Evolutionary conservation across 208 protist species (phyloP).

Genomic region (Leishmania aethiopica): DNA sequence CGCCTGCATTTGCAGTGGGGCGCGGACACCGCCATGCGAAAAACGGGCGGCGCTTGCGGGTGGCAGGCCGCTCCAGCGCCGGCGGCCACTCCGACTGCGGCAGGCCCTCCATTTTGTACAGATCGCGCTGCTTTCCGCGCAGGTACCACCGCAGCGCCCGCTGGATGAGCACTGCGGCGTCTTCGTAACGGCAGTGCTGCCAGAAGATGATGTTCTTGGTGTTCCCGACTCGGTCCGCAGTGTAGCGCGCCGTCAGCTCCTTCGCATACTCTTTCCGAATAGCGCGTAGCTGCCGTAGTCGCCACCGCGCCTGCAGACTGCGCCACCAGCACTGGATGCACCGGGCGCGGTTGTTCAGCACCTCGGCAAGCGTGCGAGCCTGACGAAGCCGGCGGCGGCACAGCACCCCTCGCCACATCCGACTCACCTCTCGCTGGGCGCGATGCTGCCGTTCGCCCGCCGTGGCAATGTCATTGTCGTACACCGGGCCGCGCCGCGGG

Average conservation of each 20-base stretch:
- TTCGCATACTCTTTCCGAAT: conserved; percentile 57
- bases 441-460: conserved; percentile 65
- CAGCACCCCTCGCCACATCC: conserved; percentile 81
- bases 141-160: conserved; percentile 67
- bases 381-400: conserved; percentile 64
- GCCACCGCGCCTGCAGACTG: conserved; percentile 38
- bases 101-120: conserved; percentile 18
- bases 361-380: conserved; percentile 38
- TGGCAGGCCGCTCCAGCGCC: conserved; percentile 36
- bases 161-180: conserved; percentile 71
- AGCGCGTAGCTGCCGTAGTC: conserved; percentile 30
- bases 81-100: conserved; percentile 36
- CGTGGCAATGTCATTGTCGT: conserved; percentile 53
- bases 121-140: conserved; percentile 29
- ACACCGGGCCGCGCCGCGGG: conserved; percentile 41
- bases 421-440: conserved; percentile 67
- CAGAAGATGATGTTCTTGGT: conserved; percentile 74
- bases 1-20: no score
- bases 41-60: conserved; percentile 42
- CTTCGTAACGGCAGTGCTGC: conserved; percentile 72
- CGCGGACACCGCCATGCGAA: conserved; percentile 66
- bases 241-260: conserved; percentile 45
- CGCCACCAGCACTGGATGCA: conserved; percentile 89
- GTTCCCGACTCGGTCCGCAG: conserved; percentile 38
- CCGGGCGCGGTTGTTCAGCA: conserved; percentile 55